Percentiles rank a stretch among this genome's conserved stretches.
Evolutionary conservation across 345 rosid species (phyloP).

Genomic region (Populus nigra): DNA sequence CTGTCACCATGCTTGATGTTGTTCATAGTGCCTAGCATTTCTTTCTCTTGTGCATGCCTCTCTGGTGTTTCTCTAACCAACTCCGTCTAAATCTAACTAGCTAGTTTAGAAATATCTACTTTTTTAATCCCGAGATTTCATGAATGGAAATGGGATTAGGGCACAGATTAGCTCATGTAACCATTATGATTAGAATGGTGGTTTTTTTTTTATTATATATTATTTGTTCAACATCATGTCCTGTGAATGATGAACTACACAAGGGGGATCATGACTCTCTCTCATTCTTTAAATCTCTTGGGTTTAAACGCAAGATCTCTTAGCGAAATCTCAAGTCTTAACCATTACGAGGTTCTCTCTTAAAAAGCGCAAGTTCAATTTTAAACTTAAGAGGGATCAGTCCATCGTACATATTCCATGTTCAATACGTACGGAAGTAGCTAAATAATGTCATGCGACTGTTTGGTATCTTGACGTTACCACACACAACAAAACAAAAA

Average conservation of each 20-base stretch:
- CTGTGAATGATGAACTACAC: too few relatives aligned
- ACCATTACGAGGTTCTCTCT: too few relatives aligned
- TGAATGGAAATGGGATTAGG: background rate
- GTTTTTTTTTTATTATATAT: too few relatives aligned
- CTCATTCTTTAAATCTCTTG: background rate
- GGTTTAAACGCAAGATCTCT: background rate
- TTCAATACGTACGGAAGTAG: background rate
- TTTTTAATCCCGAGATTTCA: background rate
- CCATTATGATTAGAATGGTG: background rate
- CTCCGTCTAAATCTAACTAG: background rate
- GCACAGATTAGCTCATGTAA: background rate
- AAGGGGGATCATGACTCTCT: too few relatives aligned
- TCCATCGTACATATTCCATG: too few relatives aligned
- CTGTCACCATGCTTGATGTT: background rate
- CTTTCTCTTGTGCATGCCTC: background rate
- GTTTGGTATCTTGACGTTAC: background rate
- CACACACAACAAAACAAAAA: too few relatives aligned
- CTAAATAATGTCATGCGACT: background rate
- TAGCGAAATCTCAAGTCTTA: too few relatives aligned
- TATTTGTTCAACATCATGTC: too few relatives aligned
- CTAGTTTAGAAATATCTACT: background rate
- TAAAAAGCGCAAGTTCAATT: too few relatives aligned
- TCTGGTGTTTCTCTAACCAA: background rate
- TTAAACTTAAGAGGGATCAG: too few relatives aligned
- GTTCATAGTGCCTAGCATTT: background rate